A percentile compares a stretch with the other conserved stretches of the same genome.
Evolutionary conservation across 2,329 filamentous ascomycete genomes (phyloP).

Genomic region (Teratosphaeria zuluensis): DNA sequence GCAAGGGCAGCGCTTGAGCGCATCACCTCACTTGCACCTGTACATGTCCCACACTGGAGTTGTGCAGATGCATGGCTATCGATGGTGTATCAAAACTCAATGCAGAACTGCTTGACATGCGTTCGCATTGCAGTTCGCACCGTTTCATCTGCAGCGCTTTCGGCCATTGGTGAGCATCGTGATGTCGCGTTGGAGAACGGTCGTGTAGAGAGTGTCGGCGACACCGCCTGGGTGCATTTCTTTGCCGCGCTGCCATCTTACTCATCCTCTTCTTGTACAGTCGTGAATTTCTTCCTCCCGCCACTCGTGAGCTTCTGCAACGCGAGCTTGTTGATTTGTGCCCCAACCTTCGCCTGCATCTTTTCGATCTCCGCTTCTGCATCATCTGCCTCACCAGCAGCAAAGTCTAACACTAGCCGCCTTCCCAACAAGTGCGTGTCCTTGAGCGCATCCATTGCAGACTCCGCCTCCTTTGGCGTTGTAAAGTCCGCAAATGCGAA

Average conservation of each 20-base stretch:
- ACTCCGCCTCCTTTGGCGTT: conserved; percentile 78
- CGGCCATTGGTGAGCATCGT: neutral
- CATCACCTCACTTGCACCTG: neutral
- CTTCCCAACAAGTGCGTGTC: conserved; percentile 91
- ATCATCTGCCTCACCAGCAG: conserved; percentile 77
- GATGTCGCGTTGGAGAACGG: too few relatives aligned
- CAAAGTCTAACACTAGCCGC: conserved; percentile 82
- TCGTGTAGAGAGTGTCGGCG: too few relatives aligned
- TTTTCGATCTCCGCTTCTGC: conserved; percentile 92
- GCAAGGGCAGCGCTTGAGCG: neutral
- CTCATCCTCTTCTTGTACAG: conserved; percentile 16
- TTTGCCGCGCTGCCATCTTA: conserved; percentile 4
- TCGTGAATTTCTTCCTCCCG: conserved; percentile 73
- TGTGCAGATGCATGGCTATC: too few relatives aligned
- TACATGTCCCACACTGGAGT: too few relatives aligned
- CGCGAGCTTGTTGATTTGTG: conserved; percentile 82
- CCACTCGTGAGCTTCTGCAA: conserved; percentile 77
- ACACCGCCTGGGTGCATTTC: neutral
- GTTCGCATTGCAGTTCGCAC: neutral
- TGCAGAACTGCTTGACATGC: neutral
- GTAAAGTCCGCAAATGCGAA: conserved; percentile 97
- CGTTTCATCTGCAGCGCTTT: neutral
- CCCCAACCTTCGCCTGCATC: conserved; percentile 92
- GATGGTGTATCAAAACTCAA: too few relatives aligned
- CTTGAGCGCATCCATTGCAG: conserved; percentile 80